phyloP scores from a whole-genome alignment of 2,329 filamentous ascomycete genomes.

The Fusarium fracticaudum region DNA sequence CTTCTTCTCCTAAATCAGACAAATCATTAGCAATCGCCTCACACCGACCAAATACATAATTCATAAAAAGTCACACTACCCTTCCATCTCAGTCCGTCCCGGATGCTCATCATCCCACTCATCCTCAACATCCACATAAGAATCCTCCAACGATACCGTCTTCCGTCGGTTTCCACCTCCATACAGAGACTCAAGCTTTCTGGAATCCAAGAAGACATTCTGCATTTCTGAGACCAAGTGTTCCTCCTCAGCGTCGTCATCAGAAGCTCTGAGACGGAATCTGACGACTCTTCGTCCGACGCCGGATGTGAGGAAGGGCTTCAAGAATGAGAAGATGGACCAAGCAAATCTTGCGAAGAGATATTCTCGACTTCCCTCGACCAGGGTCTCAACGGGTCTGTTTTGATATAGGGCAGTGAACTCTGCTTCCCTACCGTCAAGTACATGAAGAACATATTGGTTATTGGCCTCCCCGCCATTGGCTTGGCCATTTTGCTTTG shows the following conservation, averaged over 20 bases:
- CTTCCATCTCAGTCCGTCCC: conserved; percentile 30
- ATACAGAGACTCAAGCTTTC: conserved; percentile 19
- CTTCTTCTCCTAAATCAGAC: not conserved
- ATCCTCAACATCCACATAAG: conserved; percentile 32
- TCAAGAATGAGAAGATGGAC: conserved; percentile 20
- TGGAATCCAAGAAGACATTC: conserved; percentile 22
- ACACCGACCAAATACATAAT: not conserved
- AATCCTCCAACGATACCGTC: conserved; percentile 7
- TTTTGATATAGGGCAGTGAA: conserved; percentile 31
- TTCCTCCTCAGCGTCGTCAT: conserved; percentile 20
- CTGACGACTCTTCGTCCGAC: conserved; percentile 17
- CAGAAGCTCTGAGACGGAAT: conserved; percentile 1
- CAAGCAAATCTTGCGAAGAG: conserved; percentile 27
- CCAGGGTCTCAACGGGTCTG: conserved; percentile 2
- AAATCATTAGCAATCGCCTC: not conserved
- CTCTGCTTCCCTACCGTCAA: conserved; percentile 22
- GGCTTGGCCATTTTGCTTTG: not conserved
- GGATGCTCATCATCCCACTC: conserved; percentile 31
- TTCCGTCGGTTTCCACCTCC: conserved; percentile 6
- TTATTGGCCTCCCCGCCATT: not conserved
- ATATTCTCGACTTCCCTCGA: conserved; percentile 20
- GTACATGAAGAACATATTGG: conserved; percentile 22
- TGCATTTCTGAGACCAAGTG: conserved; percentile 21
- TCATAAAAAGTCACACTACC: not conserved
- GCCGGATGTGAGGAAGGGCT: conserved; percentile 25